Base-by-base conservation (phyloP, 495 filamentous ascomycete species). In the Hypoxylon rickii region DNA sequence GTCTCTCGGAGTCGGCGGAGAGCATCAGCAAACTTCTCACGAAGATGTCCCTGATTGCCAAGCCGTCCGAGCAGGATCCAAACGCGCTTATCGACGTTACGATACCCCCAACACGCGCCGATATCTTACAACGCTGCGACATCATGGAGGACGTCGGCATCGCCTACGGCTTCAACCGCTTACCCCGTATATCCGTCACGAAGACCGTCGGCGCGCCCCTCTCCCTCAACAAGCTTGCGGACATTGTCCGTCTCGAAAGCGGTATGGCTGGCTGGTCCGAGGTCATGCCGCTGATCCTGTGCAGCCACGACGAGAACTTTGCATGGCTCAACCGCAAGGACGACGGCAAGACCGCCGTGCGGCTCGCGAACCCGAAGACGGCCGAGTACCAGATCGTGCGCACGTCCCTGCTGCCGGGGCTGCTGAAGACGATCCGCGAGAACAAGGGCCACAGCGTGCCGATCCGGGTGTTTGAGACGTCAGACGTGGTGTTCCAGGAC, bases 81-180 rank as follows among this genome's bases (percentile, higher is more conserved):
- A 81, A 89, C 56, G 24, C 15, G 17, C 67, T 88, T 31, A 81
- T 97, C 58, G 85, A 92, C 50, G 86, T 97, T 17, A 79, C 84
- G 24, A 80, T 97, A 33, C 94, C 94, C 7, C 84, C 91, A 19
- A 97, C 90, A 33, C 86, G 94, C 19, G 92, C 94, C 5, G 94
- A 97, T 73, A 87, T 99, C 16, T 82, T 99, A 15, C 95, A 99
- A 72, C 87, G 96, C 70, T 92, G 89, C 58, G 94, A 99, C 70
- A 90, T 99, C 63, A 97, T 99, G 94, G 94, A 99, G 73, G 94
- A 99, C 72, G 85, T 94, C 13, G 94, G 91, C 13, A 90, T 98
- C 53, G 89, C 89, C 13, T 95, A 96, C 73, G 94, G 94, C 50
- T 99, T 95, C 82, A 97, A 99, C 79, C 86, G 86, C 16, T 86